phyloP scores from a whole-genome alignment of 495 filamentous ascomycete species.

The Tuber brumale region DNA sequence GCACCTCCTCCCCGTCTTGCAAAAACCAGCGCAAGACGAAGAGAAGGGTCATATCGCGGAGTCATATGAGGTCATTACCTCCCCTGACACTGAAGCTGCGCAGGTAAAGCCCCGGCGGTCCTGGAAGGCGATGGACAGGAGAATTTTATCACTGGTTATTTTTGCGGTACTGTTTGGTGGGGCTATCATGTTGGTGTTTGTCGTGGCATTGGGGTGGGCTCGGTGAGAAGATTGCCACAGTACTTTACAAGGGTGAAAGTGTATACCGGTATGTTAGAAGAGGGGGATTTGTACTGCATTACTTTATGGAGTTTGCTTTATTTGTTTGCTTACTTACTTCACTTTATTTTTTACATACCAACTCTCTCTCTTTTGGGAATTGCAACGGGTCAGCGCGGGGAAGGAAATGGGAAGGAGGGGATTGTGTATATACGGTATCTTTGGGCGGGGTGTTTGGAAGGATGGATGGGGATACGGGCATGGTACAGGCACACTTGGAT shows the following conservation, averaged over 20 bases:
- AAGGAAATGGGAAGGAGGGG: background rate
- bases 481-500: background rate
- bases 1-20: conserved; percentile 11
- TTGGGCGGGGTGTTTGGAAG: background rate
- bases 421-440: background rate
- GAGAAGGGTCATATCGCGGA: conserved; percentile 9
- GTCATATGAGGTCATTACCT: conserved; percentile 11
- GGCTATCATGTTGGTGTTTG: background rate
- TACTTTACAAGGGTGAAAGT: background rate
- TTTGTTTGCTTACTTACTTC: background rate
- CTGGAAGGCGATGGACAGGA: background rate
- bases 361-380: background rate
- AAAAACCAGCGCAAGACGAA: conserved; percentile 13
- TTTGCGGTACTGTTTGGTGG: background rate
- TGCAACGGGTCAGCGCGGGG: background rate
- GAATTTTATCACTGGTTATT: background rate
- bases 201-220: background rate
- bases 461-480: background rate
- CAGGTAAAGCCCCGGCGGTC: background rate
- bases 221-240: background rate
- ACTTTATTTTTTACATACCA: background rate
- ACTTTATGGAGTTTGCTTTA: background rate
- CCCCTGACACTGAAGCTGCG: conserved; percentile 16
- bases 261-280: background rate
- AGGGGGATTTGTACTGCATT: background rate